Conservation (phyloP, 1,139 yeast genomes). For the Trichomonascaceae sp. region DNA sequence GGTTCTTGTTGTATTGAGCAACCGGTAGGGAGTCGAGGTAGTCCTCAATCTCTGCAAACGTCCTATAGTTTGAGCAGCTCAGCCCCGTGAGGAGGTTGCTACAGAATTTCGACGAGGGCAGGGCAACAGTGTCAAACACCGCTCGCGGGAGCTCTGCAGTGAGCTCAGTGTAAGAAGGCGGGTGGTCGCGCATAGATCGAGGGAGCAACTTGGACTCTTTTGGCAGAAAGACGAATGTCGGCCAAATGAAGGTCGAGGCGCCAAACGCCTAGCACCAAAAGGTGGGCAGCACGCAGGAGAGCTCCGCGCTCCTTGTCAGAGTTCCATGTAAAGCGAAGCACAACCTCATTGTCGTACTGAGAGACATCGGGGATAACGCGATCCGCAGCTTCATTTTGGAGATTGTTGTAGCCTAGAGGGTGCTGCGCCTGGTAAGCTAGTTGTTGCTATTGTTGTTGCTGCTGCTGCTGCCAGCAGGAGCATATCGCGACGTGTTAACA, state of each 20-base stretch:
- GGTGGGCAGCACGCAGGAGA: constrained; percentile 19
- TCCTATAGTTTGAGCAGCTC: constrained; percentile 3
- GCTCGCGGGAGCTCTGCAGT: constrained; percentile 22
- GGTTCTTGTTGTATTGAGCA: background rate
- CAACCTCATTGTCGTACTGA: constrained; percentile 39
- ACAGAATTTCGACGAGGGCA: constrained; percentile 1
- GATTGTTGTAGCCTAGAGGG: too few species aligned
- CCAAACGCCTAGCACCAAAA: constrained; percentile 29
- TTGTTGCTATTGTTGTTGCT: too few species aligned
- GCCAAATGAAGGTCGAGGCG: constrained; percentile 14
- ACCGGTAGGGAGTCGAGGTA: constrained; percentile 26
- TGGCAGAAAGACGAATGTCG: constrained; percentile 19
- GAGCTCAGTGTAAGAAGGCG: constrained; percentile 11
- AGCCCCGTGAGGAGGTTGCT: constrained; percentile 16
- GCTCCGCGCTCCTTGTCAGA: constrained; percentile 15
- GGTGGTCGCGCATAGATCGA: constrained; percentile 14
- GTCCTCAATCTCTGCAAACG: constrained; percentile 51
- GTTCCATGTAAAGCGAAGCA: constrained; percentile 33
- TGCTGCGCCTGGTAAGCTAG: too few species aligned
- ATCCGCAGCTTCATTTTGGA: too few species aligned
- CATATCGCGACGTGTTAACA: too few species aligned
- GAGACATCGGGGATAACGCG: too few species aligned
- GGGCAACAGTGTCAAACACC: constrained; percentile 18
- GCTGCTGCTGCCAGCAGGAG: too few species aligned
- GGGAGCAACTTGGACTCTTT: constrained; percentile 20